Evolutionary conservation across 805 yeast species (phyloP), one percentile per base, ranked within the genome.

Genomic region (Lipomyces sp.): DNA sequence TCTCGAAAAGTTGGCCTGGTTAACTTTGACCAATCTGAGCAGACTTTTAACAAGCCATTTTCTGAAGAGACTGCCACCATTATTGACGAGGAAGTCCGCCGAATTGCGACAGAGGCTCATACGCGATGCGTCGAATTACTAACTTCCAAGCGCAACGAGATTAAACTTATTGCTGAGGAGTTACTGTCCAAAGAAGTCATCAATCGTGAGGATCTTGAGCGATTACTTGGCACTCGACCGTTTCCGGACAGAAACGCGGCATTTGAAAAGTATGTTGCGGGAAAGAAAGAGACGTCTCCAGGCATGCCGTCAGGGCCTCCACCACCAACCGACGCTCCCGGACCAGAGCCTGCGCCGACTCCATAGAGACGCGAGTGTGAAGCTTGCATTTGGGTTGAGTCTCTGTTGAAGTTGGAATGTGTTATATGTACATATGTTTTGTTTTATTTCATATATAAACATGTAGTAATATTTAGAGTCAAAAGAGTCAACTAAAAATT

Each of bases 121-220:
- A 81, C 80, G 6, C 82, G 85, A 65, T 95, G 99, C 80, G 84
- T 81, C 53, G 75, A 79, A n/a, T 80, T 95, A 58, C 81, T 95
- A 73, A 81, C 78, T 18, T 90, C 89, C 71, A 90, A 90, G 75
- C 75, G 87, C n/a, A 83, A 81, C 4, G 95, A 89, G 66, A 92
- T 95, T 50, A 93, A 87, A 69, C 81, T 85, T 69, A 93, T 96
- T 53, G 99, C 99, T 0, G 89, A 93, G 76, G 92, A 91, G 73
- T 82, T 95, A 69, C 84, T 94, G 74, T 79, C 83, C 63, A 92
- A 94, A 77, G 99, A 95, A 78, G 96, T 92, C 15, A 83, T 95
- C 34, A 91, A 97, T 3, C 86, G 99, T 77, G 96, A 91, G 73
- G 99, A 95, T 75, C 92, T 95, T 96, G 87, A 93, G 65, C 83